Percentiles rank a stretch among this genome's conserved stretches.
Conservation (phyloP, 192 early-diverging fungal species). For the Thamnidium elegans region DNA sequence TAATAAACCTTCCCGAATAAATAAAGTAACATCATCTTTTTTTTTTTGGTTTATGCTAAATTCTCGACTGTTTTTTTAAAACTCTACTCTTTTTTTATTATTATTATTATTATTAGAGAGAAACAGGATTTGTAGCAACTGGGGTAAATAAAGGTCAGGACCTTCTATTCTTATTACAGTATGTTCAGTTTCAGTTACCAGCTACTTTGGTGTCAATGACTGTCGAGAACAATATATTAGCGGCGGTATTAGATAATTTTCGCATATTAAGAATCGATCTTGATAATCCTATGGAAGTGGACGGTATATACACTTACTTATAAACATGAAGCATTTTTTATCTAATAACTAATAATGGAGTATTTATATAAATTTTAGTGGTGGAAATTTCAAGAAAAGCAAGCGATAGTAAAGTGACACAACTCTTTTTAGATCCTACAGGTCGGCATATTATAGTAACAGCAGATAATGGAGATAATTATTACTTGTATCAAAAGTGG, state of each 20-base stretch:
- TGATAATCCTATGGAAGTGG: slow-evolving; percentile 72
- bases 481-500: slow-evolving; percentile 84
- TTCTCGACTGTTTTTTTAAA: neutral
- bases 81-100: slow-evolving; percentile 1
- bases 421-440: slow-evolving; percentile 81
- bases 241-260: slow-evolving; percentile 72
- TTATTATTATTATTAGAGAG: slow-evolving; percentile 37
- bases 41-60: neutral
- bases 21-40: slow-evolving; percentile 15
- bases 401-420: slow-evolving; percentile 55
- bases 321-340: neutral
- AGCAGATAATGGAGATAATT: slow-evolving; percentile 86
- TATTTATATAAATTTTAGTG: slow-evolving; percentile 41
- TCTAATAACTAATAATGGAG: neutral
- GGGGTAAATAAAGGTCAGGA: slow-evolving; percentile 40
- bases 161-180: slow-evolving; percentile 76
- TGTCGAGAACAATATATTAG: slow-evolving; percentile 81
- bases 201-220: slow-evolving; percentile 67
- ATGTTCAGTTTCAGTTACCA: slow-evolving; percentile 87
- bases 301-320: slow-evolving; percentile 43
- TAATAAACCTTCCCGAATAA: slow-evolving; percentile 10
- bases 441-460: slow-evolving; percentile 85
- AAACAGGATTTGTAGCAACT: slow-evolving; percentile 48
- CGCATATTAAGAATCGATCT: slow-evolving; percentile 86
- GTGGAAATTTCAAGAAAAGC: slow-evolving; percentile 62